A percentile compares a stretch with the other conserved stretches of the same genome.
Conservation (phyloP, 257 asterid genomes). For the Capsicum pubescens region DNA sequence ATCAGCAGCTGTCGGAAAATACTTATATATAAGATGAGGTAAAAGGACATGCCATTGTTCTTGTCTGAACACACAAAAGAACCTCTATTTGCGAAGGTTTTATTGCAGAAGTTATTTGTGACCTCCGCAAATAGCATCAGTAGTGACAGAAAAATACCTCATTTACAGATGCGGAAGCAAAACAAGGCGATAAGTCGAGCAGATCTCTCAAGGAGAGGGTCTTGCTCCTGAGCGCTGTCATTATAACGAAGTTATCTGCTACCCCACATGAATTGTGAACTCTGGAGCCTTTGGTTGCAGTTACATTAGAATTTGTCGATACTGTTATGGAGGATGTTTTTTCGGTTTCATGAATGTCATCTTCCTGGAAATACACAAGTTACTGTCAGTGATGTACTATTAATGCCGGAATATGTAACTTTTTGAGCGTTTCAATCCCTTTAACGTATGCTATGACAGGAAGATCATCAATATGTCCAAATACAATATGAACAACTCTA, state of each 20-base stretch:
- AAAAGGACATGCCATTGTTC: background rate
- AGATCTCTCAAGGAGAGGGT: constrained; percentile 70
- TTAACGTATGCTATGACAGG: background rate
- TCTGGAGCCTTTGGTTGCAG: constrained; percentile 35
- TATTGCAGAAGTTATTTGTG: background rate
- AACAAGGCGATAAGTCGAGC: constrained; percentile 78
- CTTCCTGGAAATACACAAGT: constrained; percentile 20
- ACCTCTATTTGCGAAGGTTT: background rate
- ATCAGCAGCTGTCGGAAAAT: constrained; percentile 57
- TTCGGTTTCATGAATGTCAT: background rate
- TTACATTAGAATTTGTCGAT: constrained; percentile 1
- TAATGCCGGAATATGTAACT: background rate
- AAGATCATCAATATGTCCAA: constrained; percentile 1
- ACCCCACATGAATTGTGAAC: constrained; percentile 48
- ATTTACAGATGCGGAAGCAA: constrained; percentile 57
- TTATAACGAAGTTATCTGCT: constrained; percentile 52
- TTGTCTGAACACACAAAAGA: background rate
- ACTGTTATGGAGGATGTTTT: background rate
- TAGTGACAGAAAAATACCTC: constrained; percentile 53
- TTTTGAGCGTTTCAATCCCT: background rate
- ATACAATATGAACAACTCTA: background rate
- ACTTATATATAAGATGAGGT: background rate
- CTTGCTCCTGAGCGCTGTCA: constrained; percentile 64
- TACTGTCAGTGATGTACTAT: background rate
- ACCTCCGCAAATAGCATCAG: background rate